A percentile compares a stretch with the other conserved stretches of the same genome.
phyloP scores from a whole-genome alignment of 108 stramenopile species.

The Fistulifera pelliculosa region DNA sequence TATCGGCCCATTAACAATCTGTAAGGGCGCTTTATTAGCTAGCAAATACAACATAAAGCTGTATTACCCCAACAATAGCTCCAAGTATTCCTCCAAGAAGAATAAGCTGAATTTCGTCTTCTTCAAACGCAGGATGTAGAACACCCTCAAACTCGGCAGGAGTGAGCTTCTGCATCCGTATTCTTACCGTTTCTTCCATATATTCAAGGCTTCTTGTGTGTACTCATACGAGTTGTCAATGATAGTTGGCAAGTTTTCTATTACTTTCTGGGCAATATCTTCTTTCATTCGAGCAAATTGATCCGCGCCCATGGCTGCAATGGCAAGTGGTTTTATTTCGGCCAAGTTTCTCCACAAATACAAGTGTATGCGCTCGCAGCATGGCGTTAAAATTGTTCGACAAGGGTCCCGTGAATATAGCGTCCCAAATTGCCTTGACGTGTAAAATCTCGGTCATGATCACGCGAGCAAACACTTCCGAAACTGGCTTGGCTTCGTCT shows the following conservation, averaged over 20 bases:
- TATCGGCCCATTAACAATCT: too few species aligned
- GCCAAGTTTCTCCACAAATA: constrained; percentile 70
- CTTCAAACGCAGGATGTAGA: constrained; percentile 92
- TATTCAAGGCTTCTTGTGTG: constrained; percentile 81
- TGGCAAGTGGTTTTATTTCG: constrained; percentile 74
- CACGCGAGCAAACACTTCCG: constrained; percentile 62
- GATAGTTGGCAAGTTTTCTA: constrained; percentile 58
- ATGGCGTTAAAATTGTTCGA: constrained; percentile 72
- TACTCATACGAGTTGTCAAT: constrained; percentile 82
- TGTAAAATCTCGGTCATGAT: constrained; percentile 42
- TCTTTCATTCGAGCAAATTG: constrained; percentile 84
- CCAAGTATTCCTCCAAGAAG: constrained; percentile 87
- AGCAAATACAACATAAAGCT: constrained; percentile 47
- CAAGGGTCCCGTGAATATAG: constrained; percentile 73
- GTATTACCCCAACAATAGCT: constrained; percentile 75
- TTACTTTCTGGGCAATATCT: constrained; percentile 70
- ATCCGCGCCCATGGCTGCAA: constrained; percentile 74
- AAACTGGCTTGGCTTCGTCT: constrained; percentile 87
- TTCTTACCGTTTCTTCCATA: constrained; percentile 78
- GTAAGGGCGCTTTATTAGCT: too few species aligned
- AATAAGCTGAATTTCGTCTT: constrained; percentile 93
- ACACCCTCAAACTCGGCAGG: constrained; percentile 88
- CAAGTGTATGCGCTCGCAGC: constrained; percentile 75
- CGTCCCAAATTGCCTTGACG: constrained; percentile 59
- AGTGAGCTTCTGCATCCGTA: constrained; percentile 69